phyloP scores from a whole-genome alignment of 2,329 filamentous ascomycete genomes.

The Colletotrichum viniferum region DNA sequence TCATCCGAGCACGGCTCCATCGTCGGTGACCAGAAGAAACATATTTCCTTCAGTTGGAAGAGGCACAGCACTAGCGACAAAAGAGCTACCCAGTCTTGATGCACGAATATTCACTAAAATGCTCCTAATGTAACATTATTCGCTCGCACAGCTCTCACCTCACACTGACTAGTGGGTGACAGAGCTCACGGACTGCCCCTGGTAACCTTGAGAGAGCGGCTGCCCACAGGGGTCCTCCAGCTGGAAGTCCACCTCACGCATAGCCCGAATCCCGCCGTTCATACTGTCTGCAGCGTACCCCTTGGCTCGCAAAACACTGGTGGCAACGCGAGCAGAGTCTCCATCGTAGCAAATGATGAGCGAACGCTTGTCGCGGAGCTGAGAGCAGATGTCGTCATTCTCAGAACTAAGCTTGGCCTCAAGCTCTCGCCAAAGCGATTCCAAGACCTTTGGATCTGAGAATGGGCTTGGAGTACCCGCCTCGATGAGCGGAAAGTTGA shows the following conservation, averaged over 20 bases:
- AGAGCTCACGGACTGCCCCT: background rate
- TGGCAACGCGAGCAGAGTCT: constrained; percentile 57
- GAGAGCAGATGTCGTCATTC: constrained; percentile 21
- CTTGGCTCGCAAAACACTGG: constrained; percentile 56
- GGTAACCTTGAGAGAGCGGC: background rate
- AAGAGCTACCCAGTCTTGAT: background rate
- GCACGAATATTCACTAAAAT: background rate
- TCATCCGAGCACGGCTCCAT: background rate
- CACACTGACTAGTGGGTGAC: background rate
- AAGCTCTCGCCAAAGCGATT: constrained; percentile 50
- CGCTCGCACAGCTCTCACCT: background rate
- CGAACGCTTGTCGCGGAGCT: constrained; percentile 35
- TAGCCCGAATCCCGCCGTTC: constrained; percentile 37
- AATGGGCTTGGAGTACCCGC: constrained; percentile 47
- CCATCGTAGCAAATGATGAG: constrained; percentile 59
- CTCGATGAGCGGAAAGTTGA: constrained; percentile 48
- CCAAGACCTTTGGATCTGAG: constrained; percentile 44
- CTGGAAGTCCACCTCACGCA: background rate
- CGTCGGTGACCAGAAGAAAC: background rate
- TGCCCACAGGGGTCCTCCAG: background rate
- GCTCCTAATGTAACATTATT: background rate
- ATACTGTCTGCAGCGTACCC: constrained; percentile 51
- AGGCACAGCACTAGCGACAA: background rate
- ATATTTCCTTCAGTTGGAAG: background rate
- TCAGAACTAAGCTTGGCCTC: constrained; percentile 41